Percentiles rank a stretch among this genome's conserved stretches.
Conservation (phyloP, 2,329 filamentous ascomycete species). For the Trichoderma citrinoviride region DNA sequence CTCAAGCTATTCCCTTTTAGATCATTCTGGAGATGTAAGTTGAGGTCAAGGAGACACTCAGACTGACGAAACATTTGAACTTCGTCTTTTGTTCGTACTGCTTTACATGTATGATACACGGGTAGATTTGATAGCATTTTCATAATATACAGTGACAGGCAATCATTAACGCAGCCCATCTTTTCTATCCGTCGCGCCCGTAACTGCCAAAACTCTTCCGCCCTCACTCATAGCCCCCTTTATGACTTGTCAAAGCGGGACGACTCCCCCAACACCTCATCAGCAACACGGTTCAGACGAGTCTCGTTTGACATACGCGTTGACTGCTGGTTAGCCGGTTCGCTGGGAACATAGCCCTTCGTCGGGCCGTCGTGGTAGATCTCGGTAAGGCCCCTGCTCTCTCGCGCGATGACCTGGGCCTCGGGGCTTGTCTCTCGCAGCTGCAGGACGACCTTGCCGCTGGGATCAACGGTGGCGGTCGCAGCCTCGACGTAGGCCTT, state of each 20-base stretch:
- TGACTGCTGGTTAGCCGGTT: conserved; percentile 4
- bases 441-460: conserved; percentile 48
- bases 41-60: background rate
- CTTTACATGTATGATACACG: conserved; percentile 25
- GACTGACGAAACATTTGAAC: background rate
- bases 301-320: conserved; percentile 23
- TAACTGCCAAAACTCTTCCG: conserved; percentile 39
- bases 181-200: conserved; percentile 31
- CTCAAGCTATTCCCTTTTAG: background rate
- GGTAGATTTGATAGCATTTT: background rate
- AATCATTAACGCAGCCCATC: conserved; percentile 25
- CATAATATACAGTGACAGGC: conserved; percentile 4
- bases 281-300: conserved; percentile 29
- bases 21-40: background rate
- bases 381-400: conserved; percentile 40
- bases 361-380: conserved; percentile 33
- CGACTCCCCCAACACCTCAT: conserved; percentile 31
- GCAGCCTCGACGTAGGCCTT: conserved; percentile 52
- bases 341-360: conserved; percentile 24
- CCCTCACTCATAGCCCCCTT: conserved; percentile 49
- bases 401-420: conserved; percentile 46
- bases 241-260: conserved; percentile 42
- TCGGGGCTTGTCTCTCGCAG: conserved; percentile 41
- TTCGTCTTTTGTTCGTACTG: conserved; percentile 12
- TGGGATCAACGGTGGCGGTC: conserved; percentile 47